A percentile compares a stretch with the other conserved stretches of the same genome.
Conservation (phyloP, 805 yeast genomes). For the Starmerella apis region DNA sequence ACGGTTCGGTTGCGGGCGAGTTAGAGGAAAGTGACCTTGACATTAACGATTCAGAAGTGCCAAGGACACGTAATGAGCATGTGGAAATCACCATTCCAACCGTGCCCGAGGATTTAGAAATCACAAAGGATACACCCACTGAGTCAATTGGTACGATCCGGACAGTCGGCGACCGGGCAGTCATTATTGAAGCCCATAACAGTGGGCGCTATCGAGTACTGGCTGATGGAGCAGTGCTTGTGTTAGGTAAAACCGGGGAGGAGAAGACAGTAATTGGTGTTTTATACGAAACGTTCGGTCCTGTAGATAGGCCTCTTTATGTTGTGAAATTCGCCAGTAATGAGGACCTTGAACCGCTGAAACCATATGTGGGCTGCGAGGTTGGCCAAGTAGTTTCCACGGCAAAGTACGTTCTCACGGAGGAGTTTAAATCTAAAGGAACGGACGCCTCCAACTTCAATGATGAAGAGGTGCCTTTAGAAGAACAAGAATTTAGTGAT, state of each 20-base stretch:
- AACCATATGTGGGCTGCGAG: slow-evolving; percentile 41
- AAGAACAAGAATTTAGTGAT: slow-evolving; percentile 90
- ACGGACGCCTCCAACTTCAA: slow-evolving; percentile 91
- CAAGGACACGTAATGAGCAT: slow-evolving; percentile 67
- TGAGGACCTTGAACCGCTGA: slow-evolving; percentile 41
- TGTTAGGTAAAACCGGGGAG: slow-evolving; percentile 28
- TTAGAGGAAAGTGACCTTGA: slow-evolving; percentile 14
- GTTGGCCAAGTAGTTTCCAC: slow-evolving; percentile 73
- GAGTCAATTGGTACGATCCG: slow-evolving; percentile 61
- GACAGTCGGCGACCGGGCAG: slow-evolving; percentile 59
- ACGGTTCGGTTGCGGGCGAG: slow-evolving; percentile 17
- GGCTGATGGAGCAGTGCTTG: slow-evolving; percentile 68
- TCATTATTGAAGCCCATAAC: slow-evolving; percentile 56
- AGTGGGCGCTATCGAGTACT: slow-evolving; percentile 81
- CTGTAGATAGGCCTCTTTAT: slow-evolving; percentile 69
- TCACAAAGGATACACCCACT: slow-evolving; percentile 53
- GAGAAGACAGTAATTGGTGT: slow-evolving; percentile 65
- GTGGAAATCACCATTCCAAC: slow-evolving; percentile 55
- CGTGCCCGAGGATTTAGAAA: slow-evolving; percentile 54
- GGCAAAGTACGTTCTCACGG: slow-evolving; percentile 70
- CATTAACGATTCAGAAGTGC: slow-evolving; percentile 38
- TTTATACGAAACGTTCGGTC: slow-evolving; percentile 81
- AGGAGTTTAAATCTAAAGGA: slow-evolving; percentile 64
- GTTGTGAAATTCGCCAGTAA: slow-evolving; percentile 54
- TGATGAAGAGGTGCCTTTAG: slow-evolving; percentile 88